These are phyloP conservation scores for Calophaca sinica DNA, from an alignment of 306 rosid species.

Conservation along the genomic window DNA sequence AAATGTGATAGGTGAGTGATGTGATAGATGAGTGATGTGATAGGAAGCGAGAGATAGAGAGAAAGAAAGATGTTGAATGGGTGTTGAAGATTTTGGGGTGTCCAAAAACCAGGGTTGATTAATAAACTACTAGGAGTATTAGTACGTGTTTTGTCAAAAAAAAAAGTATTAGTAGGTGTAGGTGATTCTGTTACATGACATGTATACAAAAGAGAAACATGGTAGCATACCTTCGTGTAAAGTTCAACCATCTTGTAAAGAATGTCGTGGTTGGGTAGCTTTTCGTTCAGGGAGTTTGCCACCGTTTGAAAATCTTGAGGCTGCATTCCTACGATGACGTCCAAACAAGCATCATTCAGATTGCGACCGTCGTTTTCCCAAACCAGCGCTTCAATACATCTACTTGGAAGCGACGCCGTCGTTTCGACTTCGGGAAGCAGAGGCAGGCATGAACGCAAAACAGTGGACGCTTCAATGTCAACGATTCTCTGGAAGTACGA, in stretches of 20 bases:
- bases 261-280: constrained; percentile 67
- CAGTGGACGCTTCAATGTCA: constrained; percentile 57
- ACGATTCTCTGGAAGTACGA: constrained; percentile 58
- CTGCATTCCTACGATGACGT: constrained; percentile 53
- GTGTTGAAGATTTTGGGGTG: too few species aligned
- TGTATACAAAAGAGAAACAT: too few species aligned
- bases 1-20: too few species aligned
- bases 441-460: constrained; percentile 72
- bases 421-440: constrained; percentile 94
- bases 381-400: constrained; percentile 70
- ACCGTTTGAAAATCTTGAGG: constrained; percentile 68
- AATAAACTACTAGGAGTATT: too few species aligned
- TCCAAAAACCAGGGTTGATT: too few species aligned
- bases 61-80: too few species aligned
- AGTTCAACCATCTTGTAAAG: constrained; percentile 68
- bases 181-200: too few species aligned
- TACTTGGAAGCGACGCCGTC: constrained; percentile 65
- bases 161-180: too few species aligned
- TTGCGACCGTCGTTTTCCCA: constrained; percentile 39
- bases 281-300: constrained; percentile 55
- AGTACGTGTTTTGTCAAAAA: too few species aligned
- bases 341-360: constrained; percentile 42
- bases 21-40: too few species aligned
- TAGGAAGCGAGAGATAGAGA: too few species aligned
- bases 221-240: constrained; percentile 62